These are phyloP conservation scores for Rhizoclosmatium sp. DNA, from an alignment of 192 early-diverging fungal species.

Conservation along the genomic window DNA sequence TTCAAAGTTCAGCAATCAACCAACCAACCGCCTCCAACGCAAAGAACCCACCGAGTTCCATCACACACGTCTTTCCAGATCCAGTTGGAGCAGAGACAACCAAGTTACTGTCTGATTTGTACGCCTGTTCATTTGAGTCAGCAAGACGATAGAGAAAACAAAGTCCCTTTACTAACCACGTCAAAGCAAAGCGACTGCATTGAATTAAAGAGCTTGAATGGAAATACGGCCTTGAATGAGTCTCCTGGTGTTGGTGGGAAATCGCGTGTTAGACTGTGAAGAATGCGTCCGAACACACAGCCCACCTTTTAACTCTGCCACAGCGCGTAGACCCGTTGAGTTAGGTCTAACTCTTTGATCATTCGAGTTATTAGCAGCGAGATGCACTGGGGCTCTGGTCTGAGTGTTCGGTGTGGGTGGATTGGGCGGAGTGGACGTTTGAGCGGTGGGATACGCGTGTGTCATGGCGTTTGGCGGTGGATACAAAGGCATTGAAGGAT, in stretches of 20 bases:
- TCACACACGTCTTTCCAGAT: constrained; percentile 70
- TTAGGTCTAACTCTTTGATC: too few species aligned
- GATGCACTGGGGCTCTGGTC: too few species aligned
- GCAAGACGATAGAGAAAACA: constrained; percentile 32
- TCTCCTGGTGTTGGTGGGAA: constrained; percentile 36
- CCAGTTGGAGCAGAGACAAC: constrained; percentile 68
- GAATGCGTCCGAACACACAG: not conserved
- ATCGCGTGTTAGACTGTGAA: not conserved
- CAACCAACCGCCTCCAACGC: not conserved
- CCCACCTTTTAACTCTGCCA: not conserved
- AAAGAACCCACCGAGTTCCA: constrained; percentile 64
- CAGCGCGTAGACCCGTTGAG: not conserved
- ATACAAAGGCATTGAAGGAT: too few species aligned
- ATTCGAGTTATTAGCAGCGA: too few species aligned
- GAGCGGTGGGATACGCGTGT: too few species aligned
- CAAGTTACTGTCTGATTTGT: constrained; percentile 47
- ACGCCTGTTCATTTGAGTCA: constrained; percentile 32
- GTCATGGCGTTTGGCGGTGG: too few species aligned
- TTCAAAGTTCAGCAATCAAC: not conserved
- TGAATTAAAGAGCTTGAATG: constrained; percentile 54
- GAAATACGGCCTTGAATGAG: constrained; percentile 41
- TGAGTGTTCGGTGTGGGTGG: too few species aligned
- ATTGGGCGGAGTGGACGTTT: too few species aligned
- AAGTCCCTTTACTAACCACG: constrained; percentile 53
- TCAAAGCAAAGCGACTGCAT: constrained; percentile 58